Evolutionary conservation across 441 rosid species (phyloP), one percentile per base, ranked within the genome.

Genomic region (Viola pubescens): DNA sequence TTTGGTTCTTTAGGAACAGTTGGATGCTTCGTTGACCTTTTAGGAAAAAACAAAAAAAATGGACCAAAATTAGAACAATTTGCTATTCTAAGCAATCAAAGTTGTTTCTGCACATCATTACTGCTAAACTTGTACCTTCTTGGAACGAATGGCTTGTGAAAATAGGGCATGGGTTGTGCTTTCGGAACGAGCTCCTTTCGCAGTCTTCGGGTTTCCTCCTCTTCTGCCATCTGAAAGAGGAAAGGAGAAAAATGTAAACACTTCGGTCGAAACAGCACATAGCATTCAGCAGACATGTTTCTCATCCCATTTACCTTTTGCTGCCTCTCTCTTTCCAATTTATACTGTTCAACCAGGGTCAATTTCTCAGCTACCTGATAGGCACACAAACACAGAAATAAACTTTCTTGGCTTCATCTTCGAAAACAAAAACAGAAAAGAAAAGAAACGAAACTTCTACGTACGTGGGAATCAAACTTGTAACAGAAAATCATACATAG

Each of bases 161-260:
- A 94, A 76, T 94, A 94, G 5, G 99, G 96, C 96, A 94, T 85
- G n/a, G 95, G 97, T 61, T 94, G 97, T 43, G 99, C 99, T 68
- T 88, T 94, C 6, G 96, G 99, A 53, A 90, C 77, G 2, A 88
- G 85, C 64, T 90, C 97, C 79, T 78, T 94, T 66, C 97, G 81
- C 71, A 94, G 65, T 76, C 95, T 82, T 58, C 65, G 81, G 43
- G 80, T 61, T 77, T 90, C 94, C 71, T 90, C 99, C 69, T 88
- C 99, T 75, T 90, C 97, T 57, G 70, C 94, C 72, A 94, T 7
- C 97, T 90, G 52, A 65, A 71, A 40, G 41, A 54, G 38, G 26
- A 61, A 50, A 61, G 34, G 34, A 56, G n/a, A 7, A 11, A 26
- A 13, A 13, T 44, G 11, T 16, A 10, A 49, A 1, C 12, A 42